These are phyloP conservation scores for Cetradonia linearis DNA, from an alignment of 495 filamentous ascomycete species.

Conservation along the genomic window DNA sequence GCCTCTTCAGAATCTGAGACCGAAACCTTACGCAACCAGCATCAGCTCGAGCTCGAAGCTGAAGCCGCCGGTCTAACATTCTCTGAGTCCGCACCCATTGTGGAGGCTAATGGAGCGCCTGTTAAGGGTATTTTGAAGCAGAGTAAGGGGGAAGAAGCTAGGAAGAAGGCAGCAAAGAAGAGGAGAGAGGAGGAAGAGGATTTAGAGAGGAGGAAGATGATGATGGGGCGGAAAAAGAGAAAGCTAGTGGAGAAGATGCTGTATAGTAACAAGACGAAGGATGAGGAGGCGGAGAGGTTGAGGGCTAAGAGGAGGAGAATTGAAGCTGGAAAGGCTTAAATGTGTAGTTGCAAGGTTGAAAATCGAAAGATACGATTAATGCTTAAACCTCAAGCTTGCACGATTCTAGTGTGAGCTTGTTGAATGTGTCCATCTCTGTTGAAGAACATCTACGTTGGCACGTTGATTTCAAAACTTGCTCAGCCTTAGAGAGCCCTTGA, in stretches of 20 bases:
- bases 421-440: background rate
- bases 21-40: conserved; percentile 42
- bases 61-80: conserved; percentile 57
- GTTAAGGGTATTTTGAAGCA: conserved; percentile 22
- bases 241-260: conserved; percentile 89
- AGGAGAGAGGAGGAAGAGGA: conserved; percentile 68
- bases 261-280: conserved; percentile 76
- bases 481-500: background rate
- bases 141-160: conserved; percentile 48
- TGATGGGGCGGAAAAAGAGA: conserved; percentile 85
- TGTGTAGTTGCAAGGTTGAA: background rate
- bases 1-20: conserved; percentile 45
- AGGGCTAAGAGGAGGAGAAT: conserved; percentile 73
- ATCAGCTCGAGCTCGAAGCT: conserved; percentile 86
- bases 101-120: conserved; percentile 34
- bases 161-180: conserved; percentile 50
- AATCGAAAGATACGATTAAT: too few relatives aligned
- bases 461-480: conserved; percentile 1
- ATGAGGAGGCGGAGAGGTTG: conserved; percentile 62
- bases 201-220: conserved; percentile 77
- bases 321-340: conserved; percentile 1
- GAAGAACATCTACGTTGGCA: conserved; percentile 3
- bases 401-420: too few relatives aligned
- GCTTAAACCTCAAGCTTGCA: too few relatives aligned
- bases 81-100: conserved; percentile 26